Conservation (phyloP, 495 filamentous ascomycete genomes). For the Aspergillus mulundensis region DNA sequence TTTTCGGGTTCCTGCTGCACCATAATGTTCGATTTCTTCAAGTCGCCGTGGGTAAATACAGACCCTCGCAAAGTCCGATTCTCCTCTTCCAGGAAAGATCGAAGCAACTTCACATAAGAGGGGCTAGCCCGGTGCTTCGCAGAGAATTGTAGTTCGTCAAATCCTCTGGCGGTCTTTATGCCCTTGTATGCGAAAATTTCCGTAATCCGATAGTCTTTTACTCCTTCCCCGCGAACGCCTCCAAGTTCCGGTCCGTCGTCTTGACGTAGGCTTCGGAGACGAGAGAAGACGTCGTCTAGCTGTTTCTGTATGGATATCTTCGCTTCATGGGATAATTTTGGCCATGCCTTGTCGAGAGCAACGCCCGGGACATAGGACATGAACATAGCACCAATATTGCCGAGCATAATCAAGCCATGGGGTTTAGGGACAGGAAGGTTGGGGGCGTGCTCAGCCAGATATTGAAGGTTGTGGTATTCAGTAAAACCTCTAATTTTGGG, state of each 20-base stretch:
- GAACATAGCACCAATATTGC: slow-evolving; percentile 25
- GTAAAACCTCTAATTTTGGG: slow-evolving; percentile 23
- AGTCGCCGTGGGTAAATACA: slow-evolving; percentile 40
- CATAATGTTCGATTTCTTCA: slow-evolving; percentile 38
- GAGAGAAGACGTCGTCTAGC: slow-evolving; percentile 27
- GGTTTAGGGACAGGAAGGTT: slow-evolving; percentile 30
- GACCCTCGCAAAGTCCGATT: slow-evolving; percentile 9
- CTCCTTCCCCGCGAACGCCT: slow-evolving; percentile 31
- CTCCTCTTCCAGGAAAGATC: slow-evolving; percentile 20
- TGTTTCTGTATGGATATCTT: slow-evolving; percentile 31
- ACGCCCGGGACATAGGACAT: slow-evolving; percentile 29
- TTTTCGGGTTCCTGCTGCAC: slow-evolving; percentile 21
- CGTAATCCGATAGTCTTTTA: slow-evolving; percentile 23
- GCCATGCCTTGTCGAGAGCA: slow-evolving; percentile 27
- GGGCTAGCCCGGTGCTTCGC: slow-evolving; percentile 22
- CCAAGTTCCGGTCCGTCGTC: slow-evolving; percentile 21
- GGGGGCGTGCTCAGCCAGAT: slow-evolving; percentile 25
- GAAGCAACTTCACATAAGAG: slow-evolving; percentile 27
- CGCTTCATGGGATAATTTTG: slow-evolving; percentile 19
- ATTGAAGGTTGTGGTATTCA: slow-evolving; percentile 32
- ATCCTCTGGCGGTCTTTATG: slow-evolving; percentile 26
- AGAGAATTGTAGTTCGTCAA: slow-evolving; percentile 33
- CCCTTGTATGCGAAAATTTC: slow-evolving; percentile 21
- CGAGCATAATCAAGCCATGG: slow-evolving; percentile 28
- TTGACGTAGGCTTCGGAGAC: slow-evolving; percentile 24